These are phyloP conservation scores for Hyparrhenia diplandra DNA, from an alignment of 176 grass and related monocot genomes.

Conservation along the genomic window DNA sequence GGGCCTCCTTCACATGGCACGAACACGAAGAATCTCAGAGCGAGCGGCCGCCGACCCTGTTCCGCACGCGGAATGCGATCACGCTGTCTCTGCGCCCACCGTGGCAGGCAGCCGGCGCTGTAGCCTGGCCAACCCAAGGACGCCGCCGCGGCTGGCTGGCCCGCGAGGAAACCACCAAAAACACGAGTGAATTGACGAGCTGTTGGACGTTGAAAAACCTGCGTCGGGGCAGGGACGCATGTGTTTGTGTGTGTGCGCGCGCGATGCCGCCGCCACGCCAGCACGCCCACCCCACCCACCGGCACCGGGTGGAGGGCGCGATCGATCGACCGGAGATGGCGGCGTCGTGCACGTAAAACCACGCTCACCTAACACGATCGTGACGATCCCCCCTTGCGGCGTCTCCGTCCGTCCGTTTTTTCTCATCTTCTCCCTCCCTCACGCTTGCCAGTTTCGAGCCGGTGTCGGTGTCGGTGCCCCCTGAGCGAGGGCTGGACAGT, in stretches of 20 bases:
- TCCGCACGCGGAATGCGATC: background rate
- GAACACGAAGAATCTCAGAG: background rate
- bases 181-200: background rate
- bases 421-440: no score
- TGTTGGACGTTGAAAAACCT: background rate
- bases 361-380: background rate
- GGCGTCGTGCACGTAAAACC: background rate
- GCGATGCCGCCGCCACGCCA: background rate
- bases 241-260: background rate
- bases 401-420: background rate
- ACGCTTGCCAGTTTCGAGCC: background rate
- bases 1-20: no score
- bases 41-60: background rate
- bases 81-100: background rate
- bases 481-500: background rate
- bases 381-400: background rate
- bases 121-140: background rate
- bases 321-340: background rate
- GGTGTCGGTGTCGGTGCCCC: conserved; percentile 29
- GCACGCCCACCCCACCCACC: background rate
- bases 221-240: background rate
- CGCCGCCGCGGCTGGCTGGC: background rate
- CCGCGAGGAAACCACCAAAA: background rate
- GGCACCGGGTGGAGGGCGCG: background rate
- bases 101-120: background rate